Conservation (phyloP, 2,329 filamentous ascomycete species). For the Penicillium sp. region DNA sequence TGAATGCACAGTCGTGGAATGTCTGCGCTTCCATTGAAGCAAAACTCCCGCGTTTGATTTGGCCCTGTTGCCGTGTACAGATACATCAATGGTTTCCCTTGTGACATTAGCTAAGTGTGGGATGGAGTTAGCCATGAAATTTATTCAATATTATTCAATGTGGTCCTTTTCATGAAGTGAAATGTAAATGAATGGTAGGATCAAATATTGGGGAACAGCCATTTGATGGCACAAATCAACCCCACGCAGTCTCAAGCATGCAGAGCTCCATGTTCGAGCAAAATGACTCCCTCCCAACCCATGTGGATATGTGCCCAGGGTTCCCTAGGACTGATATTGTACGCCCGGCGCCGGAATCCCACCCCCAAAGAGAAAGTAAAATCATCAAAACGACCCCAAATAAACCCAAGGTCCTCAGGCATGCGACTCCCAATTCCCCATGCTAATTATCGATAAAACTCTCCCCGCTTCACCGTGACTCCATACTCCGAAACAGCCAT, state of each 20-base stretch:
- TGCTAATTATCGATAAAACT: constrained; percentile 80
- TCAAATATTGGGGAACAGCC: not conserved
- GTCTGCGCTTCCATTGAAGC: constrained; percentile 7
- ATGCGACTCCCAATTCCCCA: constrained; percentile 1
- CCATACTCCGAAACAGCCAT: constrained; percentile 99
- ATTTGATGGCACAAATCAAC: not conserved
- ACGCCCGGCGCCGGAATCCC: constrained; percentile 23
- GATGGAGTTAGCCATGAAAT: constrained; percentile 30
- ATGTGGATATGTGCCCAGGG: not conserved
- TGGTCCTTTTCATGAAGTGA: too few species aligned
- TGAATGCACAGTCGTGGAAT: not conserved
- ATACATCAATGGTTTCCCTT: constrained; percentile 27
- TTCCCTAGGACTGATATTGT: constrained; percentile 11
- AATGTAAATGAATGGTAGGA: not conserved
- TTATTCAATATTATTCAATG: constrained; percentile 20
- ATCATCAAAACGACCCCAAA: not conserved
- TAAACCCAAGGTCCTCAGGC: not conserved
- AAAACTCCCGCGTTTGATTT: constrained; percentile 14
- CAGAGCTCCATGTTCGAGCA: constrained; percentile 23
- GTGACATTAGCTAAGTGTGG: constrained; percentile 31
- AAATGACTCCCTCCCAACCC: constrained; percentile 8
- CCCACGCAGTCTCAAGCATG: not conserved
- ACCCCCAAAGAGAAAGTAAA: not conserved
- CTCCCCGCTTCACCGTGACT: constrained; percentile 94
- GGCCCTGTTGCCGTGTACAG: constrained; percentile 30